Base-by-base conservation (phyloP, 106 monocot genomes). In the Dioscorea zingiberensis region DNA sequence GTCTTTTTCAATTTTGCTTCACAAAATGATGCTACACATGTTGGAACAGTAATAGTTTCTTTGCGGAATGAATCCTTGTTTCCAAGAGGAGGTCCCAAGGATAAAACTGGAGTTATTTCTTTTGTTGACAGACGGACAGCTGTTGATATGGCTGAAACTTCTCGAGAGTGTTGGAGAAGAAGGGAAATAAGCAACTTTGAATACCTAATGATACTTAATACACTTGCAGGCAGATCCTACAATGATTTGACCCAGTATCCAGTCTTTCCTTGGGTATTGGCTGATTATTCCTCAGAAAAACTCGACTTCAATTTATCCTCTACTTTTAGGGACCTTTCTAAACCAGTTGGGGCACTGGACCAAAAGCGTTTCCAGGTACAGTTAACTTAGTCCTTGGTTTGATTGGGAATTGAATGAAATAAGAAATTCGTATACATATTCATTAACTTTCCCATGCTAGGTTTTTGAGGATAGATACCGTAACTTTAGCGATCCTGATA, bases 221-320 rank as follows among this genome's bases (percentile, higher is more conserved):
- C 98, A 58, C 84, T 98, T 77, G 74, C 89, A 25, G 98, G 98
- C 25, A 77, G 98, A 80, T 93, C 98, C 12, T 98, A 98, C 74
- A 98, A 98, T 87, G 98, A 98, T 71, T 80, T 98, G 69, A 93
- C 93, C 60, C 98, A 98, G 55, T 98, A 98, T 76, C 98, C 93
- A 70, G 72, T 98, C 17, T 98, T 98, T 70, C 98, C 98, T 38
- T 98, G 98, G 98, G 80, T 98, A 11, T 69, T 98, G 69, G 84
- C 86, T 77, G 98, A 98, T 77, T 98, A 98, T 76, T 82, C 88
- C 9, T 98, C 98, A 58, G 98, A 98, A 53, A 98, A 89, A 67
- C 88, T 98, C 69, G 93, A 98, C 73, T 86, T 98, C 21, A 98
- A 93, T 59, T 81, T 82, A 48, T 86, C 98, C 29, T 89, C 93